These are phyloP conservation scores for Aaosphaeria arxii DNA, from an alignment of 2,329 filamentous ascomycete genomes.

Conservation along the genomic window DNA sequence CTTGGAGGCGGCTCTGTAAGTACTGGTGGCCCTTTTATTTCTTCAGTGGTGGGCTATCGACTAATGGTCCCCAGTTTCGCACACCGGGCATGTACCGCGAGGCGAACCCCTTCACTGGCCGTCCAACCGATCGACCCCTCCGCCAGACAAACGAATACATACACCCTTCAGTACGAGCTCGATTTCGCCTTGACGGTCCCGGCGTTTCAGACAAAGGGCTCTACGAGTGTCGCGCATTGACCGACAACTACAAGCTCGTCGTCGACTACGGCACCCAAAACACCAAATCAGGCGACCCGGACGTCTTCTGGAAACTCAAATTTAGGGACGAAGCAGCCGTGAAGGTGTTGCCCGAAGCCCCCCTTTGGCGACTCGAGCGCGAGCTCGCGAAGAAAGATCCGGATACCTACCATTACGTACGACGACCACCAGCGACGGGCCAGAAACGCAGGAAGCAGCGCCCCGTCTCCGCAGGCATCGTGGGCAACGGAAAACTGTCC, in stretches of 20 bases:
- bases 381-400: conserved; percentile 42
- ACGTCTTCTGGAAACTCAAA: conserved; percentile 43
- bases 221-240: conserved; percentile 45
- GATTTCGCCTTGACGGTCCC: conserved; percentile 45
- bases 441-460: not conserved
- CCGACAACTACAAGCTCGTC: conserved; percentile 47
- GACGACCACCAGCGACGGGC: conserved; percentile 29
- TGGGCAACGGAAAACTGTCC: not conserved
- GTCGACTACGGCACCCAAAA: conserved; percentile 36
- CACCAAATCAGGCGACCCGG: conserved; percentile 25
- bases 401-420: conserved; percentile 41
- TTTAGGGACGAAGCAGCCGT: conserved; percentile 36
- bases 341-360: conserved; percentile 42
- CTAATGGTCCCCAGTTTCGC: conserved; percentile 25
- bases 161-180: conserved; percentile 47
- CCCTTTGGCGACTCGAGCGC: conserved; percentile 44
- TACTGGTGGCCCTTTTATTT: not conserved
- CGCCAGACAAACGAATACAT: conserved; percentile 52
- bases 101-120: conserved; percentile 44
- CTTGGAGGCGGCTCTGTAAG: conserved; percentile 43
- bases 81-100: conserved; percentile 48
- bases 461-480: conserved; percentile 14
- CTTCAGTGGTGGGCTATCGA: not conserved
- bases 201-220: conserved; percentile 43
- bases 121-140: conserved; percentile 42